These are phyloP conservation scores for Porcisia deanei DNA, from an alignment of 208 protist genomes.

Conservation along the genomic window DNA sequence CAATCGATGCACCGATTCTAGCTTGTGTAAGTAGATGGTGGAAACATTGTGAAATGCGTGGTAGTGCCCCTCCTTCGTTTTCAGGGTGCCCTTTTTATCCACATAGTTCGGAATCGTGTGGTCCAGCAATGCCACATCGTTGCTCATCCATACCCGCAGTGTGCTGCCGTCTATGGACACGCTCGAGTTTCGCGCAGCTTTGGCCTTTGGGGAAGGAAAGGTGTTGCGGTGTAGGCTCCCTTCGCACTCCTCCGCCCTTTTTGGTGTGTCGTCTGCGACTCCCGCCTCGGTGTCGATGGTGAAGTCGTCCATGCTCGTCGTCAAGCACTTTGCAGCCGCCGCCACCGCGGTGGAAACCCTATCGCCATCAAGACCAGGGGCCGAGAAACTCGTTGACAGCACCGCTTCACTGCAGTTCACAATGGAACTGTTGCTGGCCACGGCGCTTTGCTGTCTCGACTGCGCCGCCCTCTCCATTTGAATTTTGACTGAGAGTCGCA, in stretches of 20 bases:
- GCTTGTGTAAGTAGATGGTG: constrained; percentile 41
- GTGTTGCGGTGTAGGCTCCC: constrained; percentile 11
- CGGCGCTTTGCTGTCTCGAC: constrained; percentile 15
- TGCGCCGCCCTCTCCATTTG: constrained; percentile 26
- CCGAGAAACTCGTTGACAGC: background rate
- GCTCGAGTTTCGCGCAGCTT: constrained; percentile 12
- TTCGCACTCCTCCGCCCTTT: constrained; percentile 16
- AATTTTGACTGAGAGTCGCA: constrained; percentile 40
- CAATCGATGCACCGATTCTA: constrained; percentile 65
- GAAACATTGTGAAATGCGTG: constrained; percentile 54
- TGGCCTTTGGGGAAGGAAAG: background rate
- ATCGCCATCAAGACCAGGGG: background rate
- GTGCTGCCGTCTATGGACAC: constrained; percentile 17
- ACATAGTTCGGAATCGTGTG: constrained; percentile 45
- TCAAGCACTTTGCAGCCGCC: background rate
- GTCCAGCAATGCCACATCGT: constrained; percentile 45
- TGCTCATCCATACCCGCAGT: constrained; percentile 30
- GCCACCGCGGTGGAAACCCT: background rate
- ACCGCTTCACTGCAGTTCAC: background rate
- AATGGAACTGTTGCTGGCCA: constrained; percentile 1
- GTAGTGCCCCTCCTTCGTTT: constrained; percentile 55
- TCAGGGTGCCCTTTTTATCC: constrained; percentile 40
- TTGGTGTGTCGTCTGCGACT: constrained; percentile 6
- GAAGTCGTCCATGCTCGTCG: constrained; percentile 9
- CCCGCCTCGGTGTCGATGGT: constrained; percentile 1